These are phyloP conservation scores for Pseudohyphozyma bogoriensis DNA, from an alignment of 768 basidiomycete genomes.

Conservation along the genomic window DNA sequence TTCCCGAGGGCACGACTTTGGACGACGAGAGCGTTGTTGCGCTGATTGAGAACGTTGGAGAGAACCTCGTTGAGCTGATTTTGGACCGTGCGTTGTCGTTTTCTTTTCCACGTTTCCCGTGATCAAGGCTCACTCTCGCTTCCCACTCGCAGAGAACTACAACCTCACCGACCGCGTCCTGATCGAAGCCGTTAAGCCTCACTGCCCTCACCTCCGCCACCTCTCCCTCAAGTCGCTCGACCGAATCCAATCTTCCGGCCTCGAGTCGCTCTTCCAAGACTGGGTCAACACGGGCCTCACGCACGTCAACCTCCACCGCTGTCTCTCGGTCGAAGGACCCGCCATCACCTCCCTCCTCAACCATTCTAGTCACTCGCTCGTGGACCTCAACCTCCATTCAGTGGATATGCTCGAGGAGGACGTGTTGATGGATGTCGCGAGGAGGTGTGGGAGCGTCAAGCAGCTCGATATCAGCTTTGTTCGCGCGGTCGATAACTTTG, in stretches of 20 bases:
- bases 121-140: neutral
- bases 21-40: neutral
- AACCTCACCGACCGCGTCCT: constrained; percentile 49
- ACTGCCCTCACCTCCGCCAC: constrained; percentile 45
- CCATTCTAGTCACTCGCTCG: constrained; percentile 56
- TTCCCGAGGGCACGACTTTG: neutral
- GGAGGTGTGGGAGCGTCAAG: constrained; percentile 42
- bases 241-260: constrained; percentile 59
- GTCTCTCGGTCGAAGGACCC: constrained; percentile 40
- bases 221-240: constrained; percentile 52
- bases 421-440: constrained; percentile 40
- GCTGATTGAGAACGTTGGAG: neutral
- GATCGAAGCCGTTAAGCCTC: constrained; percentile 49
- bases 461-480: constrained; percentile 78
- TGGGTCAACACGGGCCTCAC: constrained; percentile 30
- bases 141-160: neutral
- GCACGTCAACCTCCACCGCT: constrained; percentile 55
- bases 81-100: constrained; percentile 2
- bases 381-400: constrained; percentile 61
- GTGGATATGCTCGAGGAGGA: constrained; percentile 56
- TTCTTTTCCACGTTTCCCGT: too few species aligned
- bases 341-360: constrained; percentile 56
- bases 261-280: constrained; percentile 55
- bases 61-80: constrained; percentile 1
- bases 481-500: constrained; percentile 68